These are phyloP conservation scores for Raphanus hybrid DNA, from an alignment of 441 rosid species.

Conservation along the genomic window DNA sequence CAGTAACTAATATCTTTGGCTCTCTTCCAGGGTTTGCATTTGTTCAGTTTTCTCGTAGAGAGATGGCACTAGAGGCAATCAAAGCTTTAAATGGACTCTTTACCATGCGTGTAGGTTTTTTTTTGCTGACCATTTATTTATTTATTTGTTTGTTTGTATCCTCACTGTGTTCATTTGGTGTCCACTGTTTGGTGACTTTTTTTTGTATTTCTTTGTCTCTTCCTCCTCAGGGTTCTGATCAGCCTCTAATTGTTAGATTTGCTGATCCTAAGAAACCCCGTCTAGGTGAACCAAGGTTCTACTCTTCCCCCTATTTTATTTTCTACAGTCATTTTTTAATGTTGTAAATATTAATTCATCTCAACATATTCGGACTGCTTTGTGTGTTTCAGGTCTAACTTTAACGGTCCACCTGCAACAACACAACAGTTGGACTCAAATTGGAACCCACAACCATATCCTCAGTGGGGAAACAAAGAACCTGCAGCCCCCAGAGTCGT, in stretches of 20 bases:
- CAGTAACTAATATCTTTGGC: constrained; percentile 25
- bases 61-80: constrained; percentile 94
- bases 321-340: not conserved
- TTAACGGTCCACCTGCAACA: constrained; percentile 54
- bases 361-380: not conserved
- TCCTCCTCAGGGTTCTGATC: constrained; percentile 74
- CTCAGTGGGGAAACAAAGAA: constrained; percentile 52
- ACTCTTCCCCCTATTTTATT: not conserved
- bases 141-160: constrained; percentile 2
- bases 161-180: constrained; percentile 3
- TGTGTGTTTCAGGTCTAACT: constrained; percentile 37
- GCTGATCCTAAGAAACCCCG: constrained; percentile 83
- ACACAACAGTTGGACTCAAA: constrained; percentile 48
- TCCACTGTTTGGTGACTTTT: constrained; percentile 29
- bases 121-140: constrained; percentile 12
- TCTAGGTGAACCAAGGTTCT: constrained; percentile 56
- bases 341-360: not conserved
- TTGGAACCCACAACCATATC: constrained; percentile 52
- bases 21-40: constrained; percentile 79
- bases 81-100: constrained; percentile 74
- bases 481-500: constrained; percentile 44
- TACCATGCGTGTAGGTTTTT: constrained; percentile 77
- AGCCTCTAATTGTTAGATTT: constrained; percentile 77
- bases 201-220: constrained; percentile 12
- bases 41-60: constrained; percentile 72